Evolutionary conservation across 208 protist genomes (phyloP).

Genomic region (Acanthamoeba sp.): DNA sequence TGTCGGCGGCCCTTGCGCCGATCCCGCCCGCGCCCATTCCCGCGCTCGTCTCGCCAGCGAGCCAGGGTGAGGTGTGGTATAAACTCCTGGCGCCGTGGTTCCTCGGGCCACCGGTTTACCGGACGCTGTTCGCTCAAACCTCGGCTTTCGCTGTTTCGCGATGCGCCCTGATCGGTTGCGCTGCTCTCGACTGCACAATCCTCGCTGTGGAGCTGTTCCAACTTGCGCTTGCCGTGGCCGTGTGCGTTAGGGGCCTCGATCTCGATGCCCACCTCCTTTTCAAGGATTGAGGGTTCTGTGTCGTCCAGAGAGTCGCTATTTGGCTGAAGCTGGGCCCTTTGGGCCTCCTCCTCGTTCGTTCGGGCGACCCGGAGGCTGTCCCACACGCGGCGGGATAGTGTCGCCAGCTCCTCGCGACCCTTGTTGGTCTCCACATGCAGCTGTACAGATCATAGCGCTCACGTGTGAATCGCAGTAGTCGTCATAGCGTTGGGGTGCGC

Average conservation of each 20-base stretch:
- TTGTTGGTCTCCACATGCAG: not conserved
- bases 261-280: too few relatives aligned
- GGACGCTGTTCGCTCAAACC: not conserved
- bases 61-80: constrained; percentile 12
- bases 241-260: too few relatives aligned
- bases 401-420: not conserved
- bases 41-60: not conserved
- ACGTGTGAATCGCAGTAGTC: too few relatives aligned
- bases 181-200: too few relatives aligned
- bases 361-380: not conserved
- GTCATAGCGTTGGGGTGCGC: not conserved
- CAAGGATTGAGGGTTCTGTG: too few relatives aligned
- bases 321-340: too few relatives aligned
- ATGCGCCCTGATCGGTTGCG: too few relatives aligned
- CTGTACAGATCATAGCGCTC: not conserved
- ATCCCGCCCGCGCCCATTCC: too few relatives aligned
- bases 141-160: too few relatives aligned
- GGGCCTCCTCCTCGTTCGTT: not conserved
- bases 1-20: not conserved
- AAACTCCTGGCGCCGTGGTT: not conserved
- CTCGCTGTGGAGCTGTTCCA: not conserved
- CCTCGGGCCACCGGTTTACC: not conserved
- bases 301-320: too few relatives aligned
- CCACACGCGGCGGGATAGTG: not conserved
- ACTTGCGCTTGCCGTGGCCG: not conserved